A percentile compares a stretch with the other conserved stretches of the same genome.
Evolutionary conservation across 352 stramenopile genomes (phyloP).

Genomic region (Phytophthora hybrid): DNA sequence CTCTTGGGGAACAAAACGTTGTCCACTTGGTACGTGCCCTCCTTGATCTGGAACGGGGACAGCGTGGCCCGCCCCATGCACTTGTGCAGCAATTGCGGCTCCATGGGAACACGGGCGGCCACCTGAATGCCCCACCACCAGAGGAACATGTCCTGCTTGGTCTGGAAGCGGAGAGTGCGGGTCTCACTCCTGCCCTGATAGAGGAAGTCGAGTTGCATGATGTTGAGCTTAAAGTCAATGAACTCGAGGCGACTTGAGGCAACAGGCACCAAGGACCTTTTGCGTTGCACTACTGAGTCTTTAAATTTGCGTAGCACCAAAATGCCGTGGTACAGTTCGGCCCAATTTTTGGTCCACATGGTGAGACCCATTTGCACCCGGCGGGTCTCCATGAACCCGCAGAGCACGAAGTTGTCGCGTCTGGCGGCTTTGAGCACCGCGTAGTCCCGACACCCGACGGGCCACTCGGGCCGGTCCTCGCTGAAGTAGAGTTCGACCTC

Average conservation of each 20-base stretch:
- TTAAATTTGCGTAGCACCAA: slow-evolving; percentile 66
- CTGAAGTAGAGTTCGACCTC: slow-evolving; percentile 76
- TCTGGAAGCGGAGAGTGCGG: slow-evolving; percentile 54
- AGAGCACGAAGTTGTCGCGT: slow-evolving; percentile 62
- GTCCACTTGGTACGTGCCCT: slow-evolving; percentile 57
- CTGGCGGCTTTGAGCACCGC: slow-evolving; percentile 59
- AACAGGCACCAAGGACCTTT: slow-evolving; percentile 64
- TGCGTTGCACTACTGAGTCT: slow-evolving; percentile 59
- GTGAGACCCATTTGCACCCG: slow-evolving; percentile 55
- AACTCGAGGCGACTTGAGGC: slow-evolving; percentile 54
- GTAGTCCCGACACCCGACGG: slow-evolving; percentile 49
- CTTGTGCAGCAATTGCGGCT: slow-evolving; percentile 57
- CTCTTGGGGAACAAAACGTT: slow-evolving; percentile 70
- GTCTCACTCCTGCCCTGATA: slow-evolving; percentile 62
- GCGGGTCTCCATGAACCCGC: slow-evolving; percentile 54
- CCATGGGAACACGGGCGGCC: slow-evolving; percentile 52
- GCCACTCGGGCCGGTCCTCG: slow-evolving; percentile 49
- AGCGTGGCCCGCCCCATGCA: slow-evolving; percentile 54
- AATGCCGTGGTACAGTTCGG: slow-evolving; percentile 75
- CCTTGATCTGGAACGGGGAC: slow-evolving; percentile 61
- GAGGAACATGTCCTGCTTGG: slow-evolving; percentile 69
- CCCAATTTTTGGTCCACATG: slow-evolving; percentile 65
- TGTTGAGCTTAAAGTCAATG: slow-evolving; percentile 56
- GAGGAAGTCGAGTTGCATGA: slow-evolving; percentile 67
- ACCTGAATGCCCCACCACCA: slow-evolving; percentile 86